phyloP scores from a whole-genome alignment of 129 eudicot species.

The Centella asiatica region DNA sequence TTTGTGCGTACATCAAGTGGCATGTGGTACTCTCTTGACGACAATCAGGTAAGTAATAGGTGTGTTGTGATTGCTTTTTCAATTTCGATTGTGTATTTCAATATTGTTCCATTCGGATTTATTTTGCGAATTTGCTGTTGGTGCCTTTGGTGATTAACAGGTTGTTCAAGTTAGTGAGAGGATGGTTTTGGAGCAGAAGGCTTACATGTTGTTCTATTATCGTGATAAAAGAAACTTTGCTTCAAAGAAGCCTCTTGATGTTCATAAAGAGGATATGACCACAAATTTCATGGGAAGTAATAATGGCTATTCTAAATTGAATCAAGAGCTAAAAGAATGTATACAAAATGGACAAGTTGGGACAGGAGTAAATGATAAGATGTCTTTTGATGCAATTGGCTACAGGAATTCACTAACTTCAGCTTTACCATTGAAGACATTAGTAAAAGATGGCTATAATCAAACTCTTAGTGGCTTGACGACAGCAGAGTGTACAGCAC shows the following conservation, averaged over 20 bases:
- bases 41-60: conserved; percentile 60
- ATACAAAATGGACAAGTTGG: conserved; percentile 17
- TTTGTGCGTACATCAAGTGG: conserved; percentile 92
- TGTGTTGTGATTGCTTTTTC: background rate
- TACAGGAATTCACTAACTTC: conserved; percentile 15
- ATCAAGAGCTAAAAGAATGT: conserved; percentile 27
- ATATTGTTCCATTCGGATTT: background rate
- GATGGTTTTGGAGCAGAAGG: conserved; percentile 86
- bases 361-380: conserved; percentile 19
- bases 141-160: conserved; percentile 26
- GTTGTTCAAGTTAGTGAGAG: conserved; percentile 79
- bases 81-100: background rate
- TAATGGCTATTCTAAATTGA: conserved; percentile 12
- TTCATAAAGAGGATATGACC: conserved; percentile 40
- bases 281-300: conserved; percentile 28
- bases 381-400: conserved; percentile 19
- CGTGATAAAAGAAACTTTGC: conserved; percentile 41
- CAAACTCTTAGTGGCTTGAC: conserved; percentile 10
- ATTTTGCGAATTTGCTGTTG: background rate
- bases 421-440: conserved; percentile 14
- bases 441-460: conserved; percentile 9
- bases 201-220: conserved; percentile 83
- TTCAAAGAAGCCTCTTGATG: conserved; percentile 34
- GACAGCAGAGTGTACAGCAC: background rate
- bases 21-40: conserved; percentile 91